Percentiles rank a stretch among this genome's conserved stretches.
Conservation (phyloP, 73 alveolate genomes). For the Stentor roeselii region DNA sequence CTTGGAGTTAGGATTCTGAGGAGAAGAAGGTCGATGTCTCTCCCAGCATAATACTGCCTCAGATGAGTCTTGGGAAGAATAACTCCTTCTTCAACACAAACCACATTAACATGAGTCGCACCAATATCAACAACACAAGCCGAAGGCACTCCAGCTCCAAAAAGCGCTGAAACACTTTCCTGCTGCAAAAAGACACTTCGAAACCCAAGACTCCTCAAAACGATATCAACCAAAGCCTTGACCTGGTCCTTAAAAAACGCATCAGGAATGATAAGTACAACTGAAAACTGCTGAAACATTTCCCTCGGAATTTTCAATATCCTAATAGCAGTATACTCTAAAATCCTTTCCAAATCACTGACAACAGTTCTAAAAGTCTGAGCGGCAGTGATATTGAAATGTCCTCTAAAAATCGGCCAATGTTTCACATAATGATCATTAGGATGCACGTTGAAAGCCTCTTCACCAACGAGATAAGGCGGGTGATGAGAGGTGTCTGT, state of each 20-base stretch:
- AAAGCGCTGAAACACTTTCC: slow-evolving; percentile 95
- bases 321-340: slow-evolving; percentile 18
- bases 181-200: slow-evolving; percentile 88
- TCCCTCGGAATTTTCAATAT: slow-evolving; percentile 45
- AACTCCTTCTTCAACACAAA: slow-evolving; percentile 97
- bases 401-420: slow-evolving; percentile 64
- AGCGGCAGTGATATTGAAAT: slow-evolving; percentile 41
- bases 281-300: slow-evolving; percentile 31
- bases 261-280: slow-evolving; percentile 78
- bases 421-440: slow-evolving; percentile 35
- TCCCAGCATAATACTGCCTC: slow-evolving; percentile 95
- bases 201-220: slow-evolving; percentile 81
- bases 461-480: slow-evolving; percentile 30
- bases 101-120: slow-evolving; percentile 75
- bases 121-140: slow-evolving; percentile 98
- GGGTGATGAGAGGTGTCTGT: slow-evolving; percentile 65
- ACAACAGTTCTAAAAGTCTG: slow-evolving; percentile 19
- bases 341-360: slow-evolving; percentile 20
- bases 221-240: slow-evolving; percentile 71
- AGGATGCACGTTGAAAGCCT: slow-evolving; percentile 10
- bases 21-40: slow-evolving; percentile 75
- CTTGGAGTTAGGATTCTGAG: background rate
- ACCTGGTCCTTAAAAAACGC: slow-evolving; percentile 70
- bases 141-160: slow-evolving; percentile 88
- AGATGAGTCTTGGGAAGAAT: slow-evolving; percentile 77